A percentile compares a stretch with the other conserved stretches of the same genome.
phyloP scores from a whole-genome alignment of 2,329 filamentous ascomycete species.

The Diaporthe citrichinensis region DNA sequence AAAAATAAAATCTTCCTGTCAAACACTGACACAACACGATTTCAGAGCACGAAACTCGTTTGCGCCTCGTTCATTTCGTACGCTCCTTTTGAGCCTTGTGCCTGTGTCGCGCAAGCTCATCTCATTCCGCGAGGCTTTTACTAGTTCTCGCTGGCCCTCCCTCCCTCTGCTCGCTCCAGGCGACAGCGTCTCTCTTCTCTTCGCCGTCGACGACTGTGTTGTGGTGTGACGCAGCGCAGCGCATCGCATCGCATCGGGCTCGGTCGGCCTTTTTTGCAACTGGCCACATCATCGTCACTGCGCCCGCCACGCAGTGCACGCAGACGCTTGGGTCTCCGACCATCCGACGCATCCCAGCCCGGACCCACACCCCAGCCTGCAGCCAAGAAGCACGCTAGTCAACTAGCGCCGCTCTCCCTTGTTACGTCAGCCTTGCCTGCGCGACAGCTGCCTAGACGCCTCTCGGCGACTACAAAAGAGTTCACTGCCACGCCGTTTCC shows the following conservation, averaged over 20 bases:
- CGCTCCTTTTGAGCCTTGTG: constrained; percentile 50
- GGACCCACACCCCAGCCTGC: constrained; percentile 38
- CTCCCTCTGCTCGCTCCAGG: constrained; percentile 6
- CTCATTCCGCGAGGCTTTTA: constrained; percentile 55
- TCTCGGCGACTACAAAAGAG: constrained; percentile 40
- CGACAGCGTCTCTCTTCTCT: constrained; percentile 20
- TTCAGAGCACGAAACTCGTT: constrained; percentile 35
- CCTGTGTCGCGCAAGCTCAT: constrained; percentile 40
- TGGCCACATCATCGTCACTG: constrained; percentile 49
- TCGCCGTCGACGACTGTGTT: constrained; percentile 19
- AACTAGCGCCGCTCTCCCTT: constrained; percentile 39
- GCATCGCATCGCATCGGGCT: constrained; percentile 33
- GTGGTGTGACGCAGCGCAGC: constrained; percentile 37
- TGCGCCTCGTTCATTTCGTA: constrained; percentile 50
- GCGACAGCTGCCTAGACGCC: constrained; percentile 36
- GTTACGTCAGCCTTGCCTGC: constrained; percentile 51
- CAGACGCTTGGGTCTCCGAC: constrained; percentile 41
- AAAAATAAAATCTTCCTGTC: constrained; percentile 11
- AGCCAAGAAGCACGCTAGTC: constrained; percentile 39
- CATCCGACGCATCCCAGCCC: constrained; percentile 42
- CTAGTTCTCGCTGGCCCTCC: constrained; percentile 60
- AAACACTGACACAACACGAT: constrained; percentile 36
- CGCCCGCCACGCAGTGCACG: constrained; percentile 35
- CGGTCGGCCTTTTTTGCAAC: constrained; percentile 44
- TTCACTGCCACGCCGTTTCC: constrained; percentile 9